Evolutionary conservation across 2,329 filamentous ascomycete species (phyloP).

Genomic region (Diatrype stigma): DNA sequence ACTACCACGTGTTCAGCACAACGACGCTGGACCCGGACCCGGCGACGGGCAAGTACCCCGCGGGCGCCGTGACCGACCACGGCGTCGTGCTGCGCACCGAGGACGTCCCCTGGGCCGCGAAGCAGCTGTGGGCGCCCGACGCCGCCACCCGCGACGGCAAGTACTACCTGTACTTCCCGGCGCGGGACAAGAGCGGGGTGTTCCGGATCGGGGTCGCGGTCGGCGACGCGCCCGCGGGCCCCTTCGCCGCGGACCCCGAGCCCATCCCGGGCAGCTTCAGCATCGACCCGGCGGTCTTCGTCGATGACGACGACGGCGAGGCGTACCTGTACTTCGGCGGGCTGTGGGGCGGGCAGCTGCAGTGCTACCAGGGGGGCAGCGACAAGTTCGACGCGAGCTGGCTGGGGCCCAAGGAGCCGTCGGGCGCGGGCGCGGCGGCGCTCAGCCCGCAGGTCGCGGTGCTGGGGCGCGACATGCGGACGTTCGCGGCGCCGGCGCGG

Average conservation of each 20-base stretch:
- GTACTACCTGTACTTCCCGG: constrained; percentile 76
- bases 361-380: constrained; percentile 62
- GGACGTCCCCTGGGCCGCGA: constrained; percentile 71
- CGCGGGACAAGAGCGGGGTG: constrained; percentile 62
- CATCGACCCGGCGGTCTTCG: constrained; percentile 73
- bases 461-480: constrained; percentile 61
- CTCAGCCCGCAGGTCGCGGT: constrained; percentile 64
- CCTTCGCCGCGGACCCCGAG: constrained; percentile 61
- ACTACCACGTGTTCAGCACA: constrained; percentile 74
- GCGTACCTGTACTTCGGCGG: constrained; percentile 74
- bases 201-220: constrained; percentile 74
- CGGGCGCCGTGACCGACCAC: constrained; percentile 64
- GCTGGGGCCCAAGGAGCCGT: constrained; percentile 56
- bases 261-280: constrained; percentile 67
- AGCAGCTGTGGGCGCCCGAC: constrained; percentile 79
- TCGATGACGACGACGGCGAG: constrained; percentile 58
- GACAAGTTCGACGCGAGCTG: constrained; percentile 49
- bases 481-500: constrained; percentile 50
- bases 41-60: constrained; percentile 36
- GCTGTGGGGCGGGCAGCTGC: constrained; percentile 76
- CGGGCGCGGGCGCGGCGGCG: constrained; percentile 50
- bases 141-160: constrained; percentile 63
- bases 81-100: constrained; percentile 61
- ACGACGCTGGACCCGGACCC: constrained; percentile 39
- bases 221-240: constrained; percentile 60